Percentiles rank a stretch among this genome's conserved stretches.
Evolutionary conservation across 331 rosid species (phyloP).

Genomic region (Dryas integrifolia): DNA sequence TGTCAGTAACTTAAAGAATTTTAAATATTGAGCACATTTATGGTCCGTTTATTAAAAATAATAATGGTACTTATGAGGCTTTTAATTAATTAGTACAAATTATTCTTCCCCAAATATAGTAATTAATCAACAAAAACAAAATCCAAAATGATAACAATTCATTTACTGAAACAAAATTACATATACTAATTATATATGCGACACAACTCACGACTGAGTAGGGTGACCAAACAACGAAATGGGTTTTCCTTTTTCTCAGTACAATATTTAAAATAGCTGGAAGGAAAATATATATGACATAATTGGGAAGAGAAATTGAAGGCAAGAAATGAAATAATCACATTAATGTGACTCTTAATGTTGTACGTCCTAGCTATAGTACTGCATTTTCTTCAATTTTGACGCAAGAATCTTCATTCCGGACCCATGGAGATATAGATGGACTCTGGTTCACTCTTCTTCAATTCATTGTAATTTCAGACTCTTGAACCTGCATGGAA

Average conservation of each 20-base stretch:
- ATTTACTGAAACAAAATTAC: background rate
- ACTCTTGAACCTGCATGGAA: constrained; percentile 52
- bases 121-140: background rate
- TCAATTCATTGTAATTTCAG: constrained; percentile 52
- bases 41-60: background rate
- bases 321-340: constrained; percentile 4
- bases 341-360: constrained; percentile 17
- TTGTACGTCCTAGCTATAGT: background rate
- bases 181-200: no score
- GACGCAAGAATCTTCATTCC: no score
- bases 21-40: background rate
- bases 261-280: background rate
- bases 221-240: background rate
- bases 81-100: background rate
- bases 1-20: no score
- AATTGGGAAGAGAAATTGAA: background rate
- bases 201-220: background rate
- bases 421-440: background rate
- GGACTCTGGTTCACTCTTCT: background rate
- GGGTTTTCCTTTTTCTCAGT: background rate
- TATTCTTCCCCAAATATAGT: background rate
- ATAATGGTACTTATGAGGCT: background rate
- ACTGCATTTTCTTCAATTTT: constrained; percentile 4
- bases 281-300: background rate
- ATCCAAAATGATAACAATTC: background rate